Evolutionary conservation across 108 stramenopile genomes (phyloP).

Genomic region (Halocafeteria seosinensis): DNA sequence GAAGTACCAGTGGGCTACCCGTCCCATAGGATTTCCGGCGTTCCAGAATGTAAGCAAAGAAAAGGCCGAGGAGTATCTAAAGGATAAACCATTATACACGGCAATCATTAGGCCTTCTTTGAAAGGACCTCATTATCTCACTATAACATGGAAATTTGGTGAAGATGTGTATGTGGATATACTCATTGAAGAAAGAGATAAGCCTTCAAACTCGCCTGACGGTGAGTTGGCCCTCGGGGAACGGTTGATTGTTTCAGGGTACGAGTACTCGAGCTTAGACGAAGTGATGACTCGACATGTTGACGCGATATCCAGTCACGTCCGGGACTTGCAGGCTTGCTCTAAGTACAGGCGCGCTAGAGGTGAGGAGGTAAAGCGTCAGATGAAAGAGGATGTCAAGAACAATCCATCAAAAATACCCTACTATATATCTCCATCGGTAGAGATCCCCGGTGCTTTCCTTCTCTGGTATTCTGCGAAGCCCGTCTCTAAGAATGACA

Average conservation of each 20-base stretch:
- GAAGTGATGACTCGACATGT: background rate
- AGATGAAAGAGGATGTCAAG: too few species aligned
- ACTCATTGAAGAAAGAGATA: background rate
- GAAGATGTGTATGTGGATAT: background rate
- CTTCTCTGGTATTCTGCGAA: too few species aligned
- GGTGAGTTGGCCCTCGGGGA: background rate
- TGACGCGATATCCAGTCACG: background rate
- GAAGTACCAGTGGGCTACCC: background rate
- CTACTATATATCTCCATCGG: too few species aligned
- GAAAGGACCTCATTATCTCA: slow-evolving; percentile 9
- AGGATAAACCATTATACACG: background rate
- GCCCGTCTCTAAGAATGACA: too few species aligned
- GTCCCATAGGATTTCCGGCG: slow-evolving; percentile 9
- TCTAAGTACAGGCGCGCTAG: too few species aligned
- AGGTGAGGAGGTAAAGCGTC: too few species aligned
- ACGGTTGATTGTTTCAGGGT: background rate
- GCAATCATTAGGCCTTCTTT: slow-evolving; percentile 13
- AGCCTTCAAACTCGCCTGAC: background rate
- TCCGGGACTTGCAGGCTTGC: too few species aligned
- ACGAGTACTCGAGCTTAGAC: background rate
- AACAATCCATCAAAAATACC: too few species aligned
- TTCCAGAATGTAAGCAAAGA: slow-evolving; percentile 13
- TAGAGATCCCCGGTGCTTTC: too few species aligned
- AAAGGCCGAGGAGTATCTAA: slow-evolving; percentile 10
- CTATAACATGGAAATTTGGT: slow-evolving; percentile 13